phyloP scores from a whole-genome alignment of 2,329 filamentous ascomycete genomes.

The Claviceps citrina region DNA sequence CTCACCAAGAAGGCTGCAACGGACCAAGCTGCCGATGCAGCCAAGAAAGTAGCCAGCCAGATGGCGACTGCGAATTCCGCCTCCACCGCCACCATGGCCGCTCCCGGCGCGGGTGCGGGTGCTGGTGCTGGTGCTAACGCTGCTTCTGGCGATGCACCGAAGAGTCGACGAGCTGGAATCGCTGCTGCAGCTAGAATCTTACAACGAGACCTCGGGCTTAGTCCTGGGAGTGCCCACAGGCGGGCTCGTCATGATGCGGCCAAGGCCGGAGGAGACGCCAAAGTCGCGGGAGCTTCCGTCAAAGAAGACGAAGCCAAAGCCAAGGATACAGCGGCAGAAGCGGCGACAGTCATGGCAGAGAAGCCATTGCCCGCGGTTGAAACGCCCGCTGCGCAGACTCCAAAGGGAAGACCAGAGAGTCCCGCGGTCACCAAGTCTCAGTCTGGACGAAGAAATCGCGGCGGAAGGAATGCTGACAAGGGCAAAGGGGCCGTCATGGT shows the following conservation, averaged over 20 bases:
- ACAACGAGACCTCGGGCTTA: constrained; percentile 50
- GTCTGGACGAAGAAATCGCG: constrained; percentile 17
- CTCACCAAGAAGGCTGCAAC: constrained; percentile 42
- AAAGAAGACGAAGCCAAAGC: constrained; percentile 17
- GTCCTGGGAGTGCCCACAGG: constrained; percentile 45
- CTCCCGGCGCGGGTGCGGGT: constrained; percentile 13
- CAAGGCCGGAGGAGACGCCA: constrained; percentile 36
- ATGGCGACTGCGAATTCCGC: constrained; percentile 15
- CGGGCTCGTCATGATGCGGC: constrained; percentile 43
- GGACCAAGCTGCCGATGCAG: constrained; percentile 32
- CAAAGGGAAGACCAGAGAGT: constrained; percentile 12
- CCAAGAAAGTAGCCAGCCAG: constrained; percentile 27
- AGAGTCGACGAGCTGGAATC: constrained; percentile 44
- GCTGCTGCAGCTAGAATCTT: constrained; percentile 48
- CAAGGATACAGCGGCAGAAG: constrained; percentile 9
- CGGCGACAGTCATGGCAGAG: constrained; percentile 3
- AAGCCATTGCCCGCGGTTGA: constrained; percentile 7
- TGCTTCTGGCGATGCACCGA: constrained; percentile 18
- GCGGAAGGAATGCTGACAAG: constrained; percentile 25
- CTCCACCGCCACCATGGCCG: constrained; percentile 15
- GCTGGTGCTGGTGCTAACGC: constrained; percentile 18
- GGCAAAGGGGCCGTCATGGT: constrained; percentile 16
- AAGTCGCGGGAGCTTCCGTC: constrained; percentile 16
- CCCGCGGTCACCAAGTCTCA: constrained; percentile 14
- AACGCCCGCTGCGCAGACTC: constrained; percentile 6